Evolutionary conservation across 2,329 filamentous ascomycete genomes (phyloP).

Genomic region (Pyrenochaeta sp.): DNA sequence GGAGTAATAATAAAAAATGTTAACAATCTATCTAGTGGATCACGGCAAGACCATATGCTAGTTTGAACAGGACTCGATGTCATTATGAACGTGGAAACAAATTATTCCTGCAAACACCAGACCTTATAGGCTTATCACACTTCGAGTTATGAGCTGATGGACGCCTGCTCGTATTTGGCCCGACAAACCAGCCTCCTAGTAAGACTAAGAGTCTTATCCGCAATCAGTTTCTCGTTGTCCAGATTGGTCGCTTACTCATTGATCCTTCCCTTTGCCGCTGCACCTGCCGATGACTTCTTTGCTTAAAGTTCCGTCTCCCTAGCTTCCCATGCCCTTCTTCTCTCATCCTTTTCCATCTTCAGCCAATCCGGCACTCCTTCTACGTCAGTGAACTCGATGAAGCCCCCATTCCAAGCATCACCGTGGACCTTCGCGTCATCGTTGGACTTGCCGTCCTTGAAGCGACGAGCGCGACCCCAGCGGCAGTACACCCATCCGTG

Average conservation of each 20-base stretch:
- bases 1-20: no score
- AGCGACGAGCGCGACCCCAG: constrained; percentile 28
- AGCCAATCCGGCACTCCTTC: constrained; percentile 24
- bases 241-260: neutral
- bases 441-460: constrained; percentile 7
- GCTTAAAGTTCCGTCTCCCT: neutral
- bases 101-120: no score
- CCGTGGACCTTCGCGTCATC: constrained; percentile 29
- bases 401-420: constrained; percentile 30
- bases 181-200: no score
- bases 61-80: no score
- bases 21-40: no score
- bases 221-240: neutral
- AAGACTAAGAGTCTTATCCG: no score
- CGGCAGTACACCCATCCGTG: constrained; percentile 39
- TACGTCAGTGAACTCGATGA: constrained; percentile 34
- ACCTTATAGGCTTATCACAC: no score
- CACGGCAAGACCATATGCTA: no score
- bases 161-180: no score
- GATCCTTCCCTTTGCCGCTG: neutral
- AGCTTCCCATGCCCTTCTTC: neutral
- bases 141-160: no score
- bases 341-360: neutral
- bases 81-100: no score
- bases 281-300: no score